phyloP scores from a whole-genome alignment of 352 stramenopile species.

The Globisporangium alternatum region DNA sequence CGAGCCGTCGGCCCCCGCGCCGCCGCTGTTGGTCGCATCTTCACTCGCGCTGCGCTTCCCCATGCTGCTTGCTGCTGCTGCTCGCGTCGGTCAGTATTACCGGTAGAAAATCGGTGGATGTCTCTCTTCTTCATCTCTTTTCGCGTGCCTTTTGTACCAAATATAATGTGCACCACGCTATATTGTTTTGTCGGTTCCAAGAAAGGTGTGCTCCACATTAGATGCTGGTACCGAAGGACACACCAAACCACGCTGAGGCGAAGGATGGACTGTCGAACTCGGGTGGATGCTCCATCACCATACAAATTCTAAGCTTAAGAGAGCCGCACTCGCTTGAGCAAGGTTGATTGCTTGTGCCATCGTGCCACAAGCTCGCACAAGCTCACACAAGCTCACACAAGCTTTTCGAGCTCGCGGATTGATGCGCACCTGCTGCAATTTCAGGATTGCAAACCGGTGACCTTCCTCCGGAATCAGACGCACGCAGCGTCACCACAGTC shows the following conservation, averaged over 20 bases:
- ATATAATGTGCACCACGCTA: not conserved
- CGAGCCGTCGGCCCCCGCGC: not conserved
- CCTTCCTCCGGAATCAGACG: not conserved
- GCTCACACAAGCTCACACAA: too few relatives aligned
- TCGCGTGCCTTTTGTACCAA: not conserved
- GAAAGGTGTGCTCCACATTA: not conserved
- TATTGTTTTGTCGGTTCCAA: not conserved
- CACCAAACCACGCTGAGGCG: too few relatives aligned
- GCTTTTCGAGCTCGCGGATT: not conserved
- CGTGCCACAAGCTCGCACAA: too few relatives aligned
- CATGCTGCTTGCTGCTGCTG: slow-evolving; percentile 5
- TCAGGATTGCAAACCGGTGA: slow-evolving; percentile 6
- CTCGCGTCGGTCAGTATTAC: slow-evolving; percentile 9
- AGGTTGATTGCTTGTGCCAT: not conserved
- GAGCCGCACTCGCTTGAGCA: not conserved
- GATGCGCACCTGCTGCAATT: too few relatives aligned
- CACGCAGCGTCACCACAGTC: not conserved
- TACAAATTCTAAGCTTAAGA: too few relatives aligned
- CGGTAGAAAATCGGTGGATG: slow-evolving; percentile 13
- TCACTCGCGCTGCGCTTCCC: slow-evolving; percentile 13
- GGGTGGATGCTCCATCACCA: too few relatives aligned
- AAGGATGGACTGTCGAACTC: too few relatives aligned
- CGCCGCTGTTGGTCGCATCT: not conserved
- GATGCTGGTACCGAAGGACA: too few relatives aligned
- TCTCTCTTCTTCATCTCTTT: not conserved